These are phyloP conservation scores for Phytophthora constricta DNA, from an alignment of 352 stramenopile genomes.

Conservation along the genomic window DNA sequence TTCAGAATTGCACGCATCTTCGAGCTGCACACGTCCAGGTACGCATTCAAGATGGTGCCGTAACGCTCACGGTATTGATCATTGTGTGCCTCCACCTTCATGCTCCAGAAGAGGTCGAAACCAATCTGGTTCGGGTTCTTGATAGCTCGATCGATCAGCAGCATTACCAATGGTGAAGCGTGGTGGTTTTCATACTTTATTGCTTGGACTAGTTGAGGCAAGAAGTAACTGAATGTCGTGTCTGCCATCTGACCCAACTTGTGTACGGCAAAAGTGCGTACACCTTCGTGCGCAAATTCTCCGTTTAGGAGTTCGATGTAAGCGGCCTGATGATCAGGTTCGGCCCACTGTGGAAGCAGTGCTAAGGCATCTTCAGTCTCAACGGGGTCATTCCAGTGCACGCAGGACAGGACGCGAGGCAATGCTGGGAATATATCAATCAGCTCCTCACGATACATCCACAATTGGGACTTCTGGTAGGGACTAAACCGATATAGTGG, in stretches of 20 bases:
- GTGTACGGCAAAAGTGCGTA: slow-evolving; percentile 73
- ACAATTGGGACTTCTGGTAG: slow-evolving; percentile 83
- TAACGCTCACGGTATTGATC: slow-evolving; percentile 74
- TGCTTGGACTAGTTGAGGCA: slow-evolving; percentile 87
- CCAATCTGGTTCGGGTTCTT: slow-evolving; percentile 86
- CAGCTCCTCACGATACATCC: slow-evolving; percentile 78
- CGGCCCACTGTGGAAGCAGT: slow-evolving; percentile 66
- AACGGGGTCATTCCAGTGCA: slow-evolving; percentile 73
- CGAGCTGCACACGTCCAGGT: slow-evolving; percentile 78
- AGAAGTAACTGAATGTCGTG: slow-evolving; percentile 84
- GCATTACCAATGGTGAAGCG: slow-evolving; percentile 66
- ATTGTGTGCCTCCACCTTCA: slow-evolving; percentile 86
- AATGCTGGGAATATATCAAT: slow-evolving; percentile 70
- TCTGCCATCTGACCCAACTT: slow-evolving; percentile 82
- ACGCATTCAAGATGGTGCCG: slow-evolving; percentile 75
- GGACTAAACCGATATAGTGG: slow-evolving; percentile 75
- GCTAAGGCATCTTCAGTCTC: slow-evolving; percentile 71
- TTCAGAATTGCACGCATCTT: slow-evolving; percentile 92
- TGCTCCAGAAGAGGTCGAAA: slow-evolving; percentile 86
- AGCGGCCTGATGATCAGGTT: slow-evolving; percentile 68
- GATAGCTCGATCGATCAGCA: slow-evolving; percentile 82
- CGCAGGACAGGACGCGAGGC: slow-evolving; percentile 72
- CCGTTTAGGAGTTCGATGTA: slow-evolving; percentile 83
- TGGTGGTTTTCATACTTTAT: slow-evolving; percentile 91
- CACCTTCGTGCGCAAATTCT: slow-evolving; percentile 73